phyloP scores from a whole-genome alignment of 331 rosid genomes.

The Spiraea crenata region DNA sequence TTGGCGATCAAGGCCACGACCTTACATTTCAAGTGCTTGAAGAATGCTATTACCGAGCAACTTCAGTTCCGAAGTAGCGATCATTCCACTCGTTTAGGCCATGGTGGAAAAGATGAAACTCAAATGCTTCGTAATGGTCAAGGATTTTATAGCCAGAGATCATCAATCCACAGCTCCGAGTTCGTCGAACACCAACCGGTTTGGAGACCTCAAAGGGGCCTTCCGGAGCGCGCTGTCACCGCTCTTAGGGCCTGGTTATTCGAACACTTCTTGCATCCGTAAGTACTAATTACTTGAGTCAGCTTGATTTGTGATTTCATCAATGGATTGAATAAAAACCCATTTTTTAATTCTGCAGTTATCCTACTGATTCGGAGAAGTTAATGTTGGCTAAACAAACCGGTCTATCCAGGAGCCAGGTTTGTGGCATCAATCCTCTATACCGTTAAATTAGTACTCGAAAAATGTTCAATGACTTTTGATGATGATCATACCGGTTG shows the following conservation, averaged over 20 bases:
- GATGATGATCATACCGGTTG: background rate
- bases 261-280: slow-evolving; percentile 98
- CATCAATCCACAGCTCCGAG: slow-evolving; percentile 42
- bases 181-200: slow-evolving; percentile 76
- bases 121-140: slow-evolving; percentile 38
- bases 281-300: slow-evolving; percentile 25
- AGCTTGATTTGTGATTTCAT: background rate
- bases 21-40: slow-evolving; percentile 75
- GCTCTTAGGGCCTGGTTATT: slow-evolving; percentile 93
- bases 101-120: slow-evolving; percentile 44
- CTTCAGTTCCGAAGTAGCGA: slow-evolving; percentile 61
- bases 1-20: slow-evolving; percentile 83
- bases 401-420: slow-evolving; percentile 94
- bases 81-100: slow-evolving; percentile 27
- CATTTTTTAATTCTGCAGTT: slow-evolving; percentile 41
- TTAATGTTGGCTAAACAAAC: slow-evolving; percentile 92
- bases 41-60: slow-evolving; percentile 73
- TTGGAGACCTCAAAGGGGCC: slow-evolving; percentile 98
- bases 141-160: slow-evolving; percentile 48
- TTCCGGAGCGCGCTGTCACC: slow-evolving; percentile 83
- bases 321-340: background rate
- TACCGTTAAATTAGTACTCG: background rate
- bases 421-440: slow-evolving; percentile 23
- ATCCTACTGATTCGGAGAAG: slow-evolving; percentile 95
- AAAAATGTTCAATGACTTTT: slow-evolving; percentile 1